Evolutionary conservation across 805 yeast species (phyloP), one percentile per base, ranked within the genome.

Genomic region (Kodamaea sagamina): DNA sequence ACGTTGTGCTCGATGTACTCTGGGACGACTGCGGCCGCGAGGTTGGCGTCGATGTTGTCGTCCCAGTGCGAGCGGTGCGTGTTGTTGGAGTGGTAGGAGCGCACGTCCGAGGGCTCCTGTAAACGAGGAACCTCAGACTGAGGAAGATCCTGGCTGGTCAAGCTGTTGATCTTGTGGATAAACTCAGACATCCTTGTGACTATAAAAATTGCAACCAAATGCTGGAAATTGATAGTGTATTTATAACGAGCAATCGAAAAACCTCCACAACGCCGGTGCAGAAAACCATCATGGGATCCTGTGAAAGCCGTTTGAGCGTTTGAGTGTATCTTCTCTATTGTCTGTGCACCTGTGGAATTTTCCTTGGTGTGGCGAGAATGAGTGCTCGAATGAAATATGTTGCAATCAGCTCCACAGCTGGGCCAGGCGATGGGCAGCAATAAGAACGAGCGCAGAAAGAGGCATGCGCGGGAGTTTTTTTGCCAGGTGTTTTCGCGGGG

Each of bases 1-100:
- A 64, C 68, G 16, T 58, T 62, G 9, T 49, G 47, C 50, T 69
- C 73, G 26, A 49, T 22, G 42, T 63, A 71, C 47, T 67, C 71
- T 1, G 74, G 71, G n/a, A 71, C 65, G 6, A 53, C 56, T 7
- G 48, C 40, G 13, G 32, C n/a, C 13, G 25, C 24, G 12, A 32
- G n/a, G 38, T 15, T 35, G 3, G 32, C 40, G n/a, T 46, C 41
- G 32, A 35, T 40, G 15, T 32, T 35, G 16, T 43, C 46, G 17
- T 22, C 34, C 34, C 34, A 29, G 17, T 32, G 29, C 15, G 48
- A 54, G 9, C 51, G 58, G 39, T 54, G 58, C 29, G 58, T 40
- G 19, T 28, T 28, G 13, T 44, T 32, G 12, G 48, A 42, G 13
- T 39, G 40, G 42, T 36, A 34, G 4, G 49, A 43, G 3, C 36